A percentile compares a stretch with the other conserved stretches of the same genome.
Conservation (phyloP, 2,329 filamentous ascomycete species). For the Ophiostoma sp. region DNA sequence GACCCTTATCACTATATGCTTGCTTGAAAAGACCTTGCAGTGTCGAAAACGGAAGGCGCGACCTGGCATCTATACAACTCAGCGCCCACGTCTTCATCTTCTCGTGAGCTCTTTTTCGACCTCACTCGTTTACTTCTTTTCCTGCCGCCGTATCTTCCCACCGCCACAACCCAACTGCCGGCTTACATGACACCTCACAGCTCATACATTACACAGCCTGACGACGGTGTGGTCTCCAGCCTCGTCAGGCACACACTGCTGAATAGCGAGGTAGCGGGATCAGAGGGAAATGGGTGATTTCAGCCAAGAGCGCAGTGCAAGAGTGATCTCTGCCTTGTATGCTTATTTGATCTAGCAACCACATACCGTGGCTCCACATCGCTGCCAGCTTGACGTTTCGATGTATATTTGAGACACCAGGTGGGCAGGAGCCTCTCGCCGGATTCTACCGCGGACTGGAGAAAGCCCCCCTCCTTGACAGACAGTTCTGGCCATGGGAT, state of each 20-base stretch:
- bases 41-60: background rate
- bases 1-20: background rate
- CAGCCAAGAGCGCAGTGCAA: conserved; percentile 1
- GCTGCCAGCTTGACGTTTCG: background rate
- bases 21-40: background rate
- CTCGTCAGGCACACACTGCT: background rate
- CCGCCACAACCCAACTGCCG: conserved; percentile 1
- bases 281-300: background rate
- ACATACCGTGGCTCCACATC: background rate
- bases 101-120: background rate
- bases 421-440: background rate
- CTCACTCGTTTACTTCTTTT: background rate
- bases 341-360: too few species aligned
- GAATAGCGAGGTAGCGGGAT: background rate
- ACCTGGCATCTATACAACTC: background rate
- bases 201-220: background rate
- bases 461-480: background rate
- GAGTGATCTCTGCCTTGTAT: background rate
- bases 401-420: background rate
- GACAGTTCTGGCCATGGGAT: background rate
- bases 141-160: background rate
- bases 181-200: background rate
- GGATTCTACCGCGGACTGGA: background rate
- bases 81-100: background rate
- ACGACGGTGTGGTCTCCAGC: background rate